Percentiles rank a stretch among this genome's conserved stretches.
phyloP scores from a whole-genome alignment of 2,329 filamentous ascomycete genomes.

The Tolypocladium endophyticum region DNA sequence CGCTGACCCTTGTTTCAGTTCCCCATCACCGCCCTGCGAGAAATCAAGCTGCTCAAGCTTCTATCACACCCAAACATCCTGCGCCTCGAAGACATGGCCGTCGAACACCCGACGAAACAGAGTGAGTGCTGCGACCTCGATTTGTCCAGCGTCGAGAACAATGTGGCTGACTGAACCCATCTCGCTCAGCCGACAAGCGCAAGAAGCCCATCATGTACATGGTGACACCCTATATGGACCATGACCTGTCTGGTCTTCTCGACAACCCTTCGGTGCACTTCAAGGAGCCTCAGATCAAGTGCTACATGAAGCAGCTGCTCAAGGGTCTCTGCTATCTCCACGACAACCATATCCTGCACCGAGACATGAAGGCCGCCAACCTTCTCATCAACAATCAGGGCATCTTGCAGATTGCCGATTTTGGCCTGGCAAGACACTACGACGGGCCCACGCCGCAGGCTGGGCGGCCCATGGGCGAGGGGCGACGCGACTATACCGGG shows the following conservation, averaged over 20 bases:
- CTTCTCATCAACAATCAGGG: slow-evolving; percentile 91
- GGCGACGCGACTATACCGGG: slow-evolving; percentile 86
- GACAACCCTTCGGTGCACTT: slow-evolving; percentile 89
- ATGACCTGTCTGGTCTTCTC: slow-evolving; percentile 92
- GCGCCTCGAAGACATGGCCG: slow-evolving; percentile 87
- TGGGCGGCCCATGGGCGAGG: slow-evolving; percentile 73
- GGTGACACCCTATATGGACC: slow-evolving; percentile 98
- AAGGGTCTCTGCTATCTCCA: slow-evolving; percentile 87
- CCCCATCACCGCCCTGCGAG: slow-evolving; percentile 92
- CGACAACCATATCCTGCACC: slow-evolving; percentile 79
- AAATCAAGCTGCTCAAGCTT: slow-evolving; percentile 95
- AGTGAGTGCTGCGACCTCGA: slow-evolving; percentile 27
- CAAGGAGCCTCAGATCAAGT: slow-evolving; percentile 88
- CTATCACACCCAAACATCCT: slow-evolving; percentile 86
- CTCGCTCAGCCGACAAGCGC: slow-evolving; percentile 54
- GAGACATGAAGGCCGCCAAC: slow-evolving; percentile 99
- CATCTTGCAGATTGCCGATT: slow-evolving; percentile 92
- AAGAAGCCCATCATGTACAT: slow-evolving; percentile 91
- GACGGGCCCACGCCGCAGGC: slow-evolving; percentile 71
- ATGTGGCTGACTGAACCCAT: background rate
- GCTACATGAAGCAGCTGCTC: slow-evolving; percentile 89
- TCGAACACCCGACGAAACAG: slow-evolving; percentile 61
- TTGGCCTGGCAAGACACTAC: slow-evolving; percentile 87
- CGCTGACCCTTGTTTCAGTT: slow-evolving; percentile 43
- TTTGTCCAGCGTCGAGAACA: background rate